phyloP scores from a whole-genome alignment of 176 grass and related monocot genomes.

The maize (Zea mays) region Zm-B73-REFERENCE-NAM-5.0 NC_050096.1:290778501-290779000 shows the following conservation, averaged over 20 bases:
- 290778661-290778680: constrained; percentile 76
- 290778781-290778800: background rate
- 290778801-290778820: constrained; percentile 21
- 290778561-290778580: no score
- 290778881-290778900: background rate
- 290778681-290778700: constrained; percentile 71
- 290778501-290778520: no score
- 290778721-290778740: constrained; percentile 59
- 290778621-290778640: background rate
- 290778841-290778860: constrained; percentile 94
- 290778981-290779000: constrained; percentile 89
- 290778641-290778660: constrained; percentile 45
- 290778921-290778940: background rate
- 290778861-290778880: constrained; percentile 82
- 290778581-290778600: background rate
- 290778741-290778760: background rate
- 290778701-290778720: constrained; percentile 89
- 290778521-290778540: no score
- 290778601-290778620: background rate
- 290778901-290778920: constrained; percentile 39
- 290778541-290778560: no score
- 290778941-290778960: constrained; percentile 18
- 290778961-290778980: constrained; percentile 45
- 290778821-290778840: constrained; percentile 64
- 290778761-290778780: constrained; percentile 23